Base-by-base conservation (phyloP, 306 rosid species). In the Medicago ruthenica region DNA sequence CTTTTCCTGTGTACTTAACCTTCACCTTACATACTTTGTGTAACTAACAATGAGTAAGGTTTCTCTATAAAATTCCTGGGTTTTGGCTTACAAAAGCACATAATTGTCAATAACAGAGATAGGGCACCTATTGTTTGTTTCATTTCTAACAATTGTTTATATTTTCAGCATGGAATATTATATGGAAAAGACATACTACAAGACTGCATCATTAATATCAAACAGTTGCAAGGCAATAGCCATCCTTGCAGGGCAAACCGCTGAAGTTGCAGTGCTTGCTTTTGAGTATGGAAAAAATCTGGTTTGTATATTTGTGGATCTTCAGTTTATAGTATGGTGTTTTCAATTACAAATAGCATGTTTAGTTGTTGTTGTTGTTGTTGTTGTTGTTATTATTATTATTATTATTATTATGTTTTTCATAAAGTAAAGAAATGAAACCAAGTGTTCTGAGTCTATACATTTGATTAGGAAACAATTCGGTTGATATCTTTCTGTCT, bases 181-280 rank as follows among this genome's bases (percentile, higher is more conserved):
- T 86, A 85, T 89, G 90, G 81, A 92, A 73, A 95, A 92, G 91
- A 87, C 97, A 0, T 92, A 89, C 75, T 95, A 84, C 92, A 95
- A 95, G 93, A 92, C 97, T 40, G 97, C 99, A 58, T 95, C 99
- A 9, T 79, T 95, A 76, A 90, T 95, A 81, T 92, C 99, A 70
- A 92, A 90, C 73, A 95, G 99, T 81, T 95, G 99, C 91, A 95
- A 95, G 85, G 89, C 97, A 51, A 82, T 95, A 81, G 99, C 99
- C 82, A 77, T 95, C 79, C 97, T 95, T 86, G 93, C 96, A 6
- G 99, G 97, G 75, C 97, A 95, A 73, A 89, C 97, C 36, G 44
- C 93, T 18, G 97, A 92, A 86, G 99, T 92, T 83, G 92, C 97
- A 5, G 63, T 79, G 22, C 72, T 90, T 86, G 97, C 99, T 47